These are phyloP conservation scores for Amphibolis antarctica DNA, from an alignment of 106 monocot species.

Conservation along the genomic window DNA sequence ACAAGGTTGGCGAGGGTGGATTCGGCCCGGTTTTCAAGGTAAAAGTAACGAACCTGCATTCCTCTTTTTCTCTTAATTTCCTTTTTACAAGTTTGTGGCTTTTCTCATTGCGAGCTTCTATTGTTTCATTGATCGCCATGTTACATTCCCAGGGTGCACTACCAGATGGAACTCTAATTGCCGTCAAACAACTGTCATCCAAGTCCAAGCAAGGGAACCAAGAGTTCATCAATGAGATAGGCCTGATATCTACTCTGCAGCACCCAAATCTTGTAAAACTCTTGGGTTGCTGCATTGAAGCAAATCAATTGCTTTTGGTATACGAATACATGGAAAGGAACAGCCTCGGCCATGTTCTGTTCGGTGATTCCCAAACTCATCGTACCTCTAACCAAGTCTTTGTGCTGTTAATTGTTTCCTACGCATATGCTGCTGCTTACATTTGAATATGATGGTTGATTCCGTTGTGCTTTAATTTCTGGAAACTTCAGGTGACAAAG, in stretches of 20 bases:
- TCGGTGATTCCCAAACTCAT: conserved; percentile 3
- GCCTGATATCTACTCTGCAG: conserved; percentile 10
- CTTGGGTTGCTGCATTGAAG: too few relatives aligned
- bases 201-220: conserved; percentile 9
- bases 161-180: neutral
- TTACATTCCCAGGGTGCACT: too few relatives aligned
- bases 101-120: too few relatives aligned
- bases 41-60: too few relatives aligned
- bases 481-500: neutral
- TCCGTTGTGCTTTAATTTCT: neutral
- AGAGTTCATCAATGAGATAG: conserved; percentile 14
- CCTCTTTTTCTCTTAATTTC: neutral
- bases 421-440: neutral
- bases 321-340: conserved; percentile 14
- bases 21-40: too few relatives aligned
- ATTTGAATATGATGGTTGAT: neutral
- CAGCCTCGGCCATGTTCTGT: conserved; percentile 13
- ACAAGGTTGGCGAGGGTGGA: too few relatives aligned
- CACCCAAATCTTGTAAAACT: conserved; percentile 14
- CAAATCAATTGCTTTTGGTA: too few relatives aligned
- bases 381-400: neutral
- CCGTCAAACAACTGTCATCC: neutral
- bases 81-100: neutral
- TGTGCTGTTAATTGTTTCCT: neutral
- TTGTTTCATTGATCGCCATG: neutral